These are phyloP conservation scores for Rosa multiflora DNA, from an alignment of 306 rosid genomes.

Conservation along the genomic window DNA sequence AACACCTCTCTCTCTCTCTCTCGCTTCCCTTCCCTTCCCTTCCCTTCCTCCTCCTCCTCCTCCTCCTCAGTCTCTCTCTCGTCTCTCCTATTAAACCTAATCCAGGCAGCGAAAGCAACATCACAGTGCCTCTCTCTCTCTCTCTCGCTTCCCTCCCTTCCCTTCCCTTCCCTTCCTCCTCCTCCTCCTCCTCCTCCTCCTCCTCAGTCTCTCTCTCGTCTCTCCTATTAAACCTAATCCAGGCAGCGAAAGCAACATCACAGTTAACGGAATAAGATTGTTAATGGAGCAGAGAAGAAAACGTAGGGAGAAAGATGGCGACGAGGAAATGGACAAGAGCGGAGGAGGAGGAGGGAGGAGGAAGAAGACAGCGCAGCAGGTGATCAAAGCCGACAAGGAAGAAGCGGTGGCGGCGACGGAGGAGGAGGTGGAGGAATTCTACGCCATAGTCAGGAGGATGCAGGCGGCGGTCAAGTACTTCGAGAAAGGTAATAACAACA, in stretches of 20 bases:
- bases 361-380: constrained; percentile 11
- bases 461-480: constrained; percentile 63
- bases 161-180: no score
- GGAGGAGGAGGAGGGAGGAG: constrained; percentile 23
- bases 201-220: no score
- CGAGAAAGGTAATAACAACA: constrained; percentile 31
- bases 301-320: constrained; percentile 21
- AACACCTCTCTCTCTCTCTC: neutral
- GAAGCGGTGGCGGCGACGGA: constrained; percentile 43
- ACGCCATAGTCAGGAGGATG: constrained; percentile 69
- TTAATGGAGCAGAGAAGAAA: constrained; percentile 20
- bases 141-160: neutral
- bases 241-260: neutral
- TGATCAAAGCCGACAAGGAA: constrained; percentile 12
- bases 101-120: neutral
- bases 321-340: constrained; percentile 30
- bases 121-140: neutral
- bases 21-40: no score
- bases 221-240: neutral
- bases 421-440: constrained; percentile 81
- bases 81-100: neutral
- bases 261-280: no score
- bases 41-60: no score
- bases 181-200: no score
- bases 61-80: no score